Percentiles rank a stretch among this genome's conserved stretches.
phyloP scores from a whole-genome alignment of 805 yeast genomes.

The Candida silvicultrix region DNA sequence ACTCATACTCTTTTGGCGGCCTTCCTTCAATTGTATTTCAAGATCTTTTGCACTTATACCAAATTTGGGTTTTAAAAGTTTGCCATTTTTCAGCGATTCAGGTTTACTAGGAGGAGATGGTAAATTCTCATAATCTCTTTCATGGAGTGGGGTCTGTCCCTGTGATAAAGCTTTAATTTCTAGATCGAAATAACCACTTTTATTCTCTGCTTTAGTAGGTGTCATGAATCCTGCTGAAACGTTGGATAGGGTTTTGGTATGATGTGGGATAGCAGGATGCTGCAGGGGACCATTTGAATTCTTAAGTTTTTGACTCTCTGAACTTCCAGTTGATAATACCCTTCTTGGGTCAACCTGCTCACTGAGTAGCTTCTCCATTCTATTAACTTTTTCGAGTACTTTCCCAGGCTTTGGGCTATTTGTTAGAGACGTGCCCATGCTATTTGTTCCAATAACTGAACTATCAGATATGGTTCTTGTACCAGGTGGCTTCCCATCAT shows the following conservation, averaged over 20 bases:
- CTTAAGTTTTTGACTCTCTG: background rate
- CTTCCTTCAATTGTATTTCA: slow-evolving; percentile 21
- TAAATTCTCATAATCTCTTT: slow-evolving; percentile 2
- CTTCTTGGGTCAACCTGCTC: slow-evolving; percentile 11
- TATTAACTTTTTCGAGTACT: slow-evolving; percentile 23
- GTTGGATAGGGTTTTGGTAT: background rate
- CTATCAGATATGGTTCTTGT: background rate
- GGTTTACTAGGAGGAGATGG: background rate
- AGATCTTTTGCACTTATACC: slow-evolving; percentile 22
- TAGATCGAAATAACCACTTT: background rate
- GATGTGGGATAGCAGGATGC: background rate
- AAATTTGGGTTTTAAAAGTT: slow-evolving; percentile 5
- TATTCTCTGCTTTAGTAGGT: background rate
- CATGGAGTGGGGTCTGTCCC: slow-evolving; percentile 2
- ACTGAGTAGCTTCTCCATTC: slow-evolving; percentile 24
- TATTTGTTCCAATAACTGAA: background rate
- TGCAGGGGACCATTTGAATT: background rate
- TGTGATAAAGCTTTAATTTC: background rate
- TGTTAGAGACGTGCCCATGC: background rate
- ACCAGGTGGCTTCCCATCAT: background rate
- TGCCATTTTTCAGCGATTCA: background rate
- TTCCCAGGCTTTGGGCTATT: slow-evolving; percentile 19
- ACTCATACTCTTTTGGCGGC: slow-evolving; percentile 18
- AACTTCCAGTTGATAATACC: slow-evolving; percentile 4
- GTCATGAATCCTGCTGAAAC: background rate